A percentile compares a stretch with the other conserved stretches of the same genome.
phyloP scores from a whole-genome alignment of 805 yeast species.

The Suhomyces pyralidae region DNA sequence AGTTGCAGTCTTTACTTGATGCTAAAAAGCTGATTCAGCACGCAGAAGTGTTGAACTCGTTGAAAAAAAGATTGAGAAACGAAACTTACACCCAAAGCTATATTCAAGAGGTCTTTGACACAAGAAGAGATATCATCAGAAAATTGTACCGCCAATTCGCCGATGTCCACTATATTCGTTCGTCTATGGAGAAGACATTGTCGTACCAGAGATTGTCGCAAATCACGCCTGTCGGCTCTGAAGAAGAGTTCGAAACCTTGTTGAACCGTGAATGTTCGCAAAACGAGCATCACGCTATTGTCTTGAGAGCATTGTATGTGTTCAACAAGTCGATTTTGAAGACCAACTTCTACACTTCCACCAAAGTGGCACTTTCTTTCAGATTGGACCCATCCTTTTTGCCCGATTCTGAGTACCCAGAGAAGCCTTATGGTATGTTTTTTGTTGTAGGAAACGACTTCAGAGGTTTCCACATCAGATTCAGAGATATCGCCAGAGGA shows the following conservation, averaged over 20 bases:
- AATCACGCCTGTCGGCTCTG: slow-evolving; percentile 69
- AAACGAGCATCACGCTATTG: slow-evolving; percentile 74
- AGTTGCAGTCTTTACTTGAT: slow-evolving; percentile 63
- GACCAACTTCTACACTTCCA: slow-evolving; percentile 90
- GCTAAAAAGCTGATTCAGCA: slow-evolving; percentile 59
- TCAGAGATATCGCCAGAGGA: slow-evolving; percentile 96
- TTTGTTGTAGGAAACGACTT: slow-evolving; percentile 94
- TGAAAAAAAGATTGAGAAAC: slow-evolving; percentile 85
- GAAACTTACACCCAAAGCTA: slow-evolving; percentile 89
- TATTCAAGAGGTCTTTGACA: slow-evolving; percentile 71
- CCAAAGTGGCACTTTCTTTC: slow-evolving; percentile 93
- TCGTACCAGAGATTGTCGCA: slow-evolving; percentile 84
- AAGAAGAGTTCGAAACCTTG: slow-evolving; percentile 68
- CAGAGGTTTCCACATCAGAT: slow-evolving; percentile 95
- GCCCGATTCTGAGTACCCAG: slow-evolving; percentile 85
- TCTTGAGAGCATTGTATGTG: slow-evolving; percentile 73
- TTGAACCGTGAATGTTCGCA: slow-evolving; percentile 71
- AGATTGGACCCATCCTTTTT: slow-evolving; percentile 83
- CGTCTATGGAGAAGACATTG: slow-evolving; percentile 69
- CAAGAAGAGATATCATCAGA: slow-evolving; percentile 68
- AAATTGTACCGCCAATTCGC: slow-evolving; percentile 90
- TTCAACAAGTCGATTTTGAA: slow-evolving; percentile 87
- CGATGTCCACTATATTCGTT: slow-evolving; percentile 77
- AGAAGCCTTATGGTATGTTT: slow-evolving; percentile 91
- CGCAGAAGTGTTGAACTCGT: slow-evolving; percentile 70